These are phyloP conservation scores for Amanita rimosa DNA, from an alignment of 768 basidiomycete species.

Conservation along the genomic window DNA sequence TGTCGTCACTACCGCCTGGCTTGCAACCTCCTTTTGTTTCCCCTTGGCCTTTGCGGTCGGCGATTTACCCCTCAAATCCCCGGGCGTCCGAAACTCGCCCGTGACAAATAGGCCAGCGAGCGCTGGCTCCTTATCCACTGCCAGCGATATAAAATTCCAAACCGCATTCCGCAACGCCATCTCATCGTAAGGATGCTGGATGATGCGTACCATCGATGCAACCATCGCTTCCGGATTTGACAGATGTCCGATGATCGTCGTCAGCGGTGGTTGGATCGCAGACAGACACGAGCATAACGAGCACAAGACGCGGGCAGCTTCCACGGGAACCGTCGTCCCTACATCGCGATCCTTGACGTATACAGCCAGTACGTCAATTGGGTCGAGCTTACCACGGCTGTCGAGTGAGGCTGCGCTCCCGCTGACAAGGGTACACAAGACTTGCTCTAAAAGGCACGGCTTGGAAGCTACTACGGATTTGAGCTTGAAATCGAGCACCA, in stretches of 20 bases:
- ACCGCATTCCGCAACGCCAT: slow-evolving; percentile 57
- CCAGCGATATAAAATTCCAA: slow-evolving; percentile 77
- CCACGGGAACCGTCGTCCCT: slow-evolving; percentile 48
- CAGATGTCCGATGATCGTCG: slow-evolving; percentile 70
- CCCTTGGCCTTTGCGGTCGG: slow-evolving; percentile 14
- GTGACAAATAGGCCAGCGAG: slow-evolving; percentile 70
- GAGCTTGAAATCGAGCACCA: slow-evolving; percentile 58
- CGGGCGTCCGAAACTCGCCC: slow-evolving; percentile 51
- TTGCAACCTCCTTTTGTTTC: slow-evolving; percentile 23
- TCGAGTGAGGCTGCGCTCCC: slow-evolving; percentile 36
- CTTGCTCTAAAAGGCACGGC: slow-evolving; percentile 66
- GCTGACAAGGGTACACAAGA: slow-evolving; percentile 51
- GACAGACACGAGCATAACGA: slow-evolving; percentile 59
- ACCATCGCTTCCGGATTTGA: slow-evolving; percentile 68
- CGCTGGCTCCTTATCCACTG: slow-evolving; percentile 81
- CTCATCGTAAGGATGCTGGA: slow-evolving; percentile 76
- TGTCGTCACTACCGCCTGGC: slow-evolving; percentile 25
- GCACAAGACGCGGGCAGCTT: slow-evolving; percentile 57
- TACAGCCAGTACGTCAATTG: slow-evolving; percentile 62
- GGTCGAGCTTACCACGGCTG: slow-evolving; percentile 43
- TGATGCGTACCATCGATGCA: slow-evolving; percentile 53
- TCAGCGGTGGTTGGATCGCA: slow-evolving; percentile 43
- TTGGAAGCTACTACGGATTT: slow-evolving; percentile 28
- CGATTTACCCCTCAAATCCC: slow-evolving; percentile 25
- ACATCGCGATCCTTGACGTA: slow-evolving; percentile 59